Percentiles rank a stretch among this genome's conserved stretches.
phyloP scores from a whole-genome alignment of 2,329 filamentous ascomycete species.

The Aureobasidium musti region DNA sequence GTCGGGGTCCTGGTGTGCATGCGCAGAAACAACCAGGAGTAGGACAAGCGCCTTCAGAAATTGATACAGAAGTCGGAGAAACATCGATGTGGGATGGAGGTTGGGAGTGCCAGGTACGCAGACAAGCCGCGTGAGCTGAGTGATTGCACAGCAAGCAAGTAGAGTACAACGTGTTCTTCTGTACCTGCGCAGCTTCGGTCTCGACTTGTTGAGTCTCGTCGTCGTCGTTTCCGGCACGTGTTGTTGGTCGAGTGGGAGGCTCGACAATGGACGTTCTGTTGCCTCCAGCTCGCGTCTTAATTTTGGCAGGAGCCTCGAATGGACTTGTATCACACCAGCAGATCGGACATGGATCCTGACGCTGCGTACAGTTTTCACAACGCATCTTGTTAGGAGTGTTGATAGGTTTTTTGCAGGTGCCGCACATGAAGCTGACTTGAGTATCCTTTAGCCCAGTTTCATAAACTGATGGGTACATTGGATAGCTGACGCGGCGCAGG shows the following conservation, averaged over 20 bases:
- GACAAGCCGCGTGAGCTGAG: conserved; percentile 60
- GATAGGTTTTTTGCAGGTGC: conserved; percentile 59
- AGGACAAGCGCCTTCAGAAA: conserved; percentile 21
- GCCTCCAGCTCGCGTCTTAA: conserved; percentile 36
- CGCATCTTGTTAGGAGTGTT: conserved; percentile 55
- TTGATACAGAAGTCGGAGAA: not conserved
- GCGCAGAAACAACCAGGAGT: conserved; percentile 26
- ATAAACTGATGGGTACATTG: conserved; percentile 58
- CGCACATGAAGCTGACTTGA: conserved; percentile 57
- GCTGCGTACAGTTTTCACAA: conserved; percentile 54
- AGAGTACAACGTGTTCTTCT: conserved; percentile 51
- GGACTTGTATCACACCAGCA: conserved; percentile 50
- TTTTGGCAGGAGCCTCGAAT: conserved; percentile 39
- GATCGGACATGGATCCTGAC: conserved; percentile 48
- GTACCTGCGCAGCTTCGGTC: conserved; percentile 2
- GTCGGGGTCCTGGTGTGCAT: conserved; percentile 22
- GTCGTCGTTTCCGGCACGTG: not conserved
- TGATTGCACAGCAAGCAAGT: conserved; percentile 64
- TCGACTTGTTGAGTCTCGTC: not conserved
- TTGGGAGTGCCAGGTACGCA: conserved; percentile 57
- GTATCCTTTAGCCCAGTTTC: conserved; percentile 59
- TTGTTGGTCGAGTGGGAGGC: conserved; percentile 4
- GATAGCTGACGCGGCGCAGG: conserved; percentile 58
- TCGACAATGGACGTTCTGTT: conserved; percentile 21
- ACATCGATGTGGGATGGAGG: not conserved